Evolutionary conservation across 2,329 filamentous ascomycete genomes (phyloP), one percentile per base, ranked within the genome.

Genomic region (Penicillium sp.): DNA sequence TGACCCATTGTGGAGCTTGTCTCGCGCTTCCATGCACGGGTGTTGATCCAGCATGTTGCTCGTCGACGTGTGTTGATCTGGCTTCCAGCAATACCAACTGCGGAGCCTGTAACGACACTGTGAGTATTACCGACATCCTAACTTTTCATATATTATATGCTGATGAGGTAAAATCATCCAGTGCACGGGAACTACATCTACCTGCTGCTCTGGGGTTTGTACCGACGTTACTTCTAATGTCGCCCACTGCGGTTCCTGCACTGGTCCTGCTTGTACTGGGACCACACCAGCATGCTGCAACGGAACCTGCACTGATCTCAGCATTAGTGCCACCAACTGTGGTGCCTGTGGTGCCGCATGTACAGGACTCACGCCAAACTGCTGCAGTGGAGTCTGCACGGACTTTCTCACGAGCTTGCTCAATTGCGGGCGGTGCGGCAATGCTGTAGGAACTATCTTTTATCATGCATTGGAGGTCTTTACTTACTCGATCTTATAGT

Each of bases 141-240:
- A 18, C 15, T 18, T 18, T 18, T 18, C 15, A 18, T 18, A 18
- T 18, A 18, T 18, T 18, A 20, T 28, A 6, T 10, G 3, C 27
- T 29, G 13, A 28, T 5, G 6, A 20, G 8, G n/a, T 31, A 7
- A 31, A 10, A 18, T 15, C 4, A 18, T 27, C 10, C 23, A 54
- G 52, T 54, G 52, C 18, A 43, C 43, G 24, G 6, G 42, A 39
- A 40, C 41, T 8, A 35, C 50, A 10, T 23, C 50, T 39, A 42
- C 46, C 18, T 57, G 55, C 35, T 58, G 55, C 37, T 50, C 46
- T 32, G 55, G 54, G 6, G 51, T 32, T 20, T 58, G 53, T 12
- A 49, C 13, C 1, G 55, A 58, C 35, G n/a, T 54, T 1, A 42
- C 35, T 5, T 46, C 37, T 0, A 41, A 56, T 15, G 4, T 44